Conservation (phyloP, 495 filamentous ascomycete species). For the Neurospora sp. region DNA sequence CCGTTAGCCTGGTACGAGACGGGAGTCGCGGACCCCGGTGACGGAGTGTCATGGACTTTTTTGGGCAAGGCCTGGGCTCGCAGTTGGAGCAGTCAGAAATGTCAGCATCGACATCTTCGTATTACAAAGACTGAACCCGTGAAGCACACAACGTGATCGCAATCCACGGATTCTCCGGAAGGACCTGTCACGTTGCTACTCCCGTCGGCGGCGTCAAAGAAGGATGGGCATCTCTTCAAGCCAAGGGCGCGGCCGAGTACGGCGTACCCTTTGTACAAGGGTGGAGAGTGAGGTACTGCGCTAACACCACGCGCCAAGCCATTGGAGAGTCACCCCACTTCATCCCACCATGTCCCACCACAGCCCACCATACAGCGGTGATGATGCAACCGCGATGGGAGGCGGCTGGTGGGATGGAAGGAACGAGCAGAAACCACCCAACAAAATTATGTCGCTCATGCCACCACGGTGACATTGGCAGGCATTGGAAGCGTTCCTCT, state of each 20-base stretch:
- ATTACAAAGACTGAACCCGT: not conserved
- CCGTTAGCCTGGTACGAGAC: not conserved
- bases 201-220: not conserved
- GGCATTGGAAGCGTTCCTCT: not conserved
- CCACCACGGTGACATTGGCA: conserved; percentile 14
- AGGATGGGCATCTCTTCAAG: not conserved
- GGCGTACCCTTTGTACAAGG: not conserved
- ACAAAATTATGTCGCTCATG: conserved; percentile 29
- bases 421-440: conserved; percentile 2
- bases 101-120: not conserved
- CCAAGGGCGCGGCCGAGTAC: not conserved
- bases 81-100: not conserved
- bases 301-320: not conserved
- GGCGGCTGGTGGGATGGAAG: not conserved
- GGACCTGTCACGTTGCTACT: not conserved
- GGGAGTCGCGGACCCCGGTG: not conserved
- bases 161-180: not conserved
- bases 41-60: not conserved
- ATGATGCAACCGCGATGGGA: conserved; percentile 19
- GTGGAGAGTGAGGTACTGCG: not conserved
- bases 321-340: not conserved
- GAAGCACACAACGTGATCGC: not conserved
- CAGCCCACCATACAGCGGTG: not conserved
- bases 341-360: not conserved
- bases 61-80: not conserved